Evolutionary conservation across 1,284 basidiomycete genomes (phyloP).

Genomic region (Spongispora temasekensis): DNA sequence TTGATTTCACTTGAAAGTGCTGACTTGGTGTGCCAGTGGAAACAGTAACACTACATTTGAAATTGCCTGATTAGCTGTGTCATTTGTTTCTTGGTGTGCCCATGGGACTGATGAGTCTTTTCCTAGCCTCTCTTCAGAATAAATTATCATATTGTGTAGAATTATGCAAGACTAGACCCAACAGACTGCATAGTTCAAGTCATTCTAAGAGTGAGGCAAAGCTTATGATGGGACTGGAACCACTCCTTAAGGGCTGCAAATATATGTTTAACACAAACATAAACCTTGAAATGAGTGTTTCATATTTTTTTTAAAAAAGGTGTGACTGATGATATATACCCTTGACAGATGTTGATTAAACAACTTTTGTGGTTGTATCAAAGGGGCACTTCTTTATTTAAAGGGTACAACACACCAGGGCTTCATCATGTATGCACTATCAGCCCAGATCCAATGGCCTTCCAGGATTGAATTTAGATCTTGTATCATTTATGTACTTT

Average conservation of each 20-base stretch:
- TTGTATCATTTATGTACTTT: too few species aligned
- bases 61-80: neutral
- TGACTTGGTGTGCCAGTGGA: neutral
- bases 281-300: neutral
- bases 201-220: neutral
- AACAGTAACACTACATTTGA: neutral
- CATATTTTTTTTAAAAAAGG: too few species aligned
- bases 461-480: too few species aligned
- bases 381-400: neutral
- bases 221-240: neutral
- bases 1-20: neutral
- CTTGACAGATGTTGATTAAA: neutral
- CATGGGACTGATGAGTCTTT: neutral
- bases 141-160: neutral
- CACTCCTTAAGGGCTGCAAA: neutral
- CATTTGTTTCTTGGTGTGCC: neutral
- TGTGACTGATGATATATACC: too few species aligned
- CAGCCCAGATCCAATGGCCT: neutral
- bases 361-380: neutral
- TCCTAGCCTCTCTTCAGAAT: too few species aligned
- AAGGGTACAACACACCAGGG: neutral
- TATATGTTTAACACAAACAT: neutral
- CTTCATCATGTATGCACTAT: too few species aligned
- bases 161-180: conserved; percentile 7
- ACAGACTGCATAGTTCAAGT: neutral